Evolutionary conservation across 768 basidiomycete genomes (phyloP).

Genomic region (Leucocoprinus leucothites): DNA sequence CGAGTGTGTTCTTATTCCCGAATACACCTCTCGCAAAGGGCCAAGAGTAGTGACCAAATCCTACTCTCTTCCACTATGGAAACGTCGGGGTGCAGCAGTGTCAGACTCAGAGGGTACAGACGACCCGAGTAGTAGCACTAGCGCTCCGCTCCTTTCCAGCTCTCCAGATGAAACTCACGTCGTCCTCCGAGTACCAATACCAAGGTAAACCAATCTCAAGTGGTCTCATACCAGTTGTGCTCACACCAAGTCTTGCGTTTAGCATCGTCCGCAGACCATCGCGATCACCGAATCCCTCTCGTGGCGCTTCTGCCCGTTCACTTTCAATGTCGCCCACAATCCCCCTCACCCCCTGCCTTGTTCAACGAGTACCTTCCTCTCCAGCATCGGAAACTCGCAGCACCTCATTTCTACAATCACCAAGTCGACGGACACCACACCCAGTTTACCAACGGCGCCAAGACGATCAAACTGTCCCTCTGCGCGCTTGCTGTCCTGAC

Average conservation of each 20-base stretch:
- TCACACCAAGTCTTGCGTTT: not conserved
- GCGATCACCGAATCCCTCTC: slow-evolving; percentile 9
- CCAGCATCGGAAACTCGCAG: slow-evolving; percentile 12
- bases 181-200: slow-evolving; percentile 58
- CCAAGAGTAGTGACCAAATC: slow-evolving; percentile 60
- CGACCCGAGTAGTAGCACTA: slow-evolving; percentile 13
- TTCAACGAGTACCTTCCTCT: slow-evolving; percentile 36
- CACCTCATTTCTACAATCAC: slow-evolving; percentile 7
- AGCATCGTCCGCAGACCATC: slow-evolving; percentile 10
- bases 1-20: slow-evolving; percentile 75
- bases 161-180: slow-evolving; percentile 40
- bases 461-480: slow-evolving; percentile 53
- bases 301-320: slow-evolving; percentile 26
- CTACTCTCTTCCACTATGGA: slow-evolving; percentile 68
- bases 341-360: slow-evolving; percentile 50
- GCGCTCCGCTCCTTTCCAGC: slow-evolving; percentile 6
- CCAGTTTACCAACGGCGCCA: slow-evolving; percentile 31
- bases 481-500: slow-evolving; percentile 68
- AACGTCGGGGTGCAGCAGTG: not conserved
- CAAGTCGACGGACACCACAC: slow-evolving; percentile 27
- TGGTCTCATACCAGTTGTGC: not conserved
- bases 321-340: slow-evolving; percentile 26
- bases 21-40: slow-evolving; percentile 38
- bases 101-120: slow-evolving; percentile 2
- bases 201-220: slow-evolving; percentile 38